Evolutionary conservation across 2,329 filamentous ascomycete species (phyloP).

Genomic region (Talaromyces pinophilus): DNA sequence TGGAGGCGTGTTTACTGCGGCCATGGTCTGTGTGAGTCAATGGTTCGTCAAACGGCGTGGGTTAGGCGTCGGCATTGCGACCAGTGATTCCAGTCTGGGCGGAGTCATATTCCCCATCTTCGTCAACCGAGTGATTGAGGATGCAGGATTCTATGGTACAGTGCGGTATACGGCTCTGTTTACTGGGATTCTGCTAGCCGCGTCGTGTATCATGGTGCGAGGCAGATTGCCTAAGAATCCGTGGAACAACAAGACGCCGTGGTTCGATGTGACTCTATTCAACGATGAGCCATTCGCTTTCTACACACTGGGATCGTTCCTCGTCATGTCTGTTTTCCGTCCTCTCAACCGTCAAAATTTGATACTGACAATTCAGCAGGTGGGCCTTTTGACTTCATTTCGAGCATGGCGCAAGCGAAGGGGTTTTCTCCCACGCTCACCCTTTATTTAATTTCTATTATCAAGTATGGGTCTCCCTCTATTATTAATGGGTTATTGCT

Average conservation of each 20-base stretch:
- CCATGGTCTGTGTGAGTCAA: conserved; percentile 36
- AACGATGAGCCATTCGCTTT: conserved; percentile 30
- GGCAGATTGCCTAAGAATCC: conserved; percentile 33
- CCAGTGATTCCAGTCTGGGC: conserved; percentile 44
- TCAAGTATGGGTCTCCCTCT: conserved; percentile 27
- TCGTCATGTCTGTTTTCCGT: conserved; percentile 29
- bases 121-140: conserved; percentile 25
- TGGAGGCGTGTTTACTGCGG: conserved; percentile 12
- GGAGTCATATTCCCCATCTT: conserved; percentile 32
- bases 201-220: conserved; percentile 27
- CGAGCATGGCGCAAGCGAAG: conserved; percentile 26
- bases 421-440: conserved; percentile 29
- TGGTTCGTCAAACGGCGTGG: conserved; percentile 58
- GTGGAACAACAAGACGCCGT: conserved; percentile 31
- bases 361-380: conserved; percentile 17
- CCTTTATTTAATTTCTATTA: conserved; percentile 32
- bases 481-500: not conserved
- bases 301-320: conserved; percentile 31
- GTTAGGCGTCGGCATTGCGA: conserved; percentile 57
- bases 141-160: conserved; percentile 28
- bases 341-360: not conserved
- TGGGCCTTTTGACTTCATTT: conserved; percentile 32
- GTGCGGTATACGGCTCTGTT: conserved; percentile 30
- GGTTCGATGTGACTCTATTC: conserved; percentile 33
- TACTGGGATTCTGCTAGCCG: conserved; percentile 27